Conservation (phyloP, 78 protist species). For the Chrysochromulina tobinii region DNA sequence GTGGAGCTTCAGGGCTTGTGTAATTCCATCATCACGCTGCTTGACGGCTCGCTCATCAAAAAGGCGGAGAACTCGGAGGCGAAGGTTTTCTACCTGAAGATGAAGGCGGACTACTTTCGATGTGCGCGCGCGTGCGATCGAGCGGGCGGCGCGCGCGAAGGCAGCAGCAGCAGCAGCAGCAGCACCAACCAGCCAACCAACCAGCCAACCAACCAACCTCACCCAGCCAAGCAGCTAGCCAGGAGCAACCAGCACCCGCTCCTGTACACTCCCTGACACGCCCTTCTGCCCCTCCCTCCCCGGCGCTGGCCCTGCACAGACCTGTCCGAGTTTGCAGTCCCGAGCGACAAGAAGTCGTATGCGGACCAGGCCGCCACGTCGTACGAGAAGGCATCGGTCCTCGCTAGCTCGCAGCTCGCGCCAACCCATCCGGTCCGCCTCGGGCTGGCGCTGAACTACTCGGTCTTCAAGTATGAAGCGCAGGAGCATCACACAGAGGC, state of each 20-base stretch:
- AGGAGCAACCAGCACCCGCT: no score
- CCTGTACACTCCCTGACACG: no score
- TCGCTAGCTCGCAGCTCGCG: conserved; percentile 56
- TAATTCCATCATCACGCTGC: conserved; percentile 74
- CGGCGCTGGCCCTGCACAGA: conserved; percentile 15
- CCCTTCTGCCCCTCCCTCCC: no score
- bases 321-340: conserved; percentile 89
- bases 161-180: no score
- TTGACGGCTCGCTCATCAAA: conserved; percentile 82
- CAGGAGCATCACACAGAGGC: background rate
- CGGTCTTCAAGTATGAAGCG: conserved; percentile 34
- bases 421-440: conserved; percentile 83
- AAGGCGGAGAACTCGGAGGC: conserved; percentile 70
- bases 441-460: conserved; percentile 86
- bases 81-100: conserved; percentile 91
- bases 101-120: conserved; percentile 71
- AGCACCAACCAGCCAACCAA: no score
- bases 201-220: no score
- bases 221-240: no score
- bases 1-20: conserved; percentile 88
- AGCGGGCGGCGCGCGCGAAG: no score
- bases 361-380: conserved; percentile 60
- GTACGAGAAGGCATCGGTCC: conserved; percentile 88
- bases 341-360: background rate
- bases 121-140: conserved; percentile 15